phyloP scores from a whole-genome alignment of 257 asterid genomes.

The Plantago ovata region DNA sequence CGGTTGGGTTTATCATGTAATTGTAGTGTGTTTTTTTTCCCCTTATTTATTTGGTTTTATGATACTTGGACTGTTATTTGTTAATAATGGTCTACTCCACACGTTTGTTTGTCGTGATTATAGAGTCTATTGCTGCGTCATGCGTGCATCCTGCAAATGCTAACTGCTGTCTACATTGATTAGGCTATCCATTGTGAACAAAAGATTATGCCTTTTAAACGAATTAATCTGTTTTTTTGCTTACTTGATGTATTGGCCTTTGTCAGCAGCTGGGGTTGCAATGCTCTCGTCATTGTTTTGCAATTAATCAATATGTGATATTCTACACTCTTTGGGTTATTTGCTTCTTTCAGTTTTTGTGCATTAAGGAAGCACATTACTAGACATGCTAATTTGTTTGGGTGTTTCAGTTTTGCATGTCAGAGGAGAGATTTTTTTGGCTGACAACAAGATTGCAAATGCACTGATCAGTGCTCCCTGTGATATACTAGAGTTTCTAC shows the following conservation, averaged over 20 bases:
- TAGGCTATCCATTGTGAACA: not conserved
- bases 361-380: not conserved
- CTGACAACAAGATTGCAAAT: conserved; percentile 25
- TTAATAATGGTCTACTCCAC: too few species aligned
- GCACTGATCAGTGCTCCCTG: conserved; percentile 21
- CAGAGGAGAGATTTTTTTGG: conserved; percentile 7
- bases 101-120: not conserved
- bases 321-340: conserved; percentile 13
- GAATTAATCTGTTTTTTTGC: not conserved
- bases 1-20: too few species aligned
- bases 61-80: too few species aligned
- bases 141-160: not conserved
- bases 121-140: not conserved
- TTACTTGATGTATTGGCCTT: not conserved
- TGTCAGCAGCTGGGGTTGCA: not conserved
- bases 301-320: not conserved
- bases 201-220: not conserved
- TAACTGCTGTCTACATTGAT: not conserved
- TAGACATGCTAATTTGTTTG: conserved; percentile 12
- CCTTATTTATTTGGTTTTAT: too few species aligned
- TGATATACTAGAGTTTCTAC: conserved; percentile 27
- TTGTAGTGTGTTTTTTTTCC: too few species aligned
- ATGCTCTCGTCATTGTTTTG: not conserved
- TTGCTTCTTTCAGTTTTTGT: conserved; percentile 3
- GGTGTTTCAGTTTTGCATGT: conserved; percentile 14